Evolutionary conservation across 2,329 filamentous ascomycete species (phyloP), one percentile per base, ranked within the genome.

Genomic region (Hymenotorrendiella dingleyae): DNA sequence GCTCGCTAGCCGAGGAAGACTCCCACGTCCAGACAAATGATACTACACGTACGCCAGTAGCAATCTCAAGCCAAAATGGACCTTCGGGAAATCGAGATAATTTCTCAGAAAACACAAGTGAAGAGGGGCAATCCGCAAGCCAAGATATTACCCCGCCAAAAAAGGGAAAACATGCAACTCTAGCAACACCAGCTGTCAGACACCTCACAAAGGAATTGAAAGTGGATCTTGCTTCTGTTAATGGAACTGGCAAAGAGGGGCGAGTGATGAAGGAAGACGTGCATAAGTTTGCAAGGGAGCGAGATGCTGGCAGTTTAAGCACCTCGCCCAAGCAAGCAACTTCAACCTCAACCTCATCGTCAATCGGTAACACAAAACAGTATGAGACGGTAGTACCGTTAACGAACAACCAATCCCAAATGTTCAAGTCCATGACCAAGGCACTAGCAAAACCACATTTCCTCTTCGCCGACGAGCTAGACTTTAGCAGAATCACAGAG

Each of bases 351-450:
- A 55, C 65, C 6, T 50, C 61, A 21, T n/a, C 28, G 23, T 32
- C 43, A 40, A 22, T 39, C 32, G 24, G 30, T 3, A 50, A 19
- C 16, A 55, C 66, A 7, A 50, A 62, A 34, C 83, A 86, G 62
- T 69, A 68, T 41, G 93, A 97, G 64, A 84, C 80, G 7, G 65
- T 72, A 2, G 72, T 83, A 23, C 70, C 77, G 44, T 71, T 98
- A 48, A 86, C 86, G 10, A 82, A 82, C 27, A 84, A 86, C 11
- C 91, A 97, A 67, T 74, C 78, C 27, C 84, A 88, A 61, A 98
- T 98, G 93, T 97, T 95, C 80, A 96, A 94, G 69, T 77, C 82
- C 47, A 98, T 98, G 93, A 96, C 91, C 11, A 81, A 81, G 45
- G 96, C 91, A 2, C 75, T 98, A 50, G 78, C 67, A 38, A 97